phyloP scores from a whole-genome alignment of 108 stramenopile species.

The Conticribra weissflogii region DNA sequence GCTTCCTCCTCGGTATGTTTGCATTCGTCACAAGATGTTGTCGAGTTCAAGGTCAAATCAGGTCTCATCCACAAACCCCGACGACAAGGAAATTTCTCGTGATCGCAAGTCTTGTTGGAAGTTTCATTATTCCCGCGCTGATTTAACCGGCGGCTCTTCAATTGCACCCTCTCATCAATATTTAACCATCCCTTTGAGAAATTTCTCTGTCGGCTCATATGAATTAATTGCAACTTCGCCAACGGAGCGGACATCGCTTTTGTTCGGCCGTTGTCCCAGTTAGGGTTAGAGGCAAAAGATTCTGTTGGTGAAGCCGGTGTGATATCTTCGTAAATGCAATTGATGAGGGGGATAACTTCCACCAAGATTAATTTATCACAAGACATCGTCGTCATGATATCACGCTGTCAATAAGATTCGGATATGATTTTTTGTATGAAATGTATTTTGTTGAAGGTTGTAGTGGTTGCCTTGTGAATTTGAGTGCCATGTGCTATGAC shows the following conservation, averaged over 20 bases:
- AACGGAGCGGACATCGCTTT: slow-evolving; percentile 35
- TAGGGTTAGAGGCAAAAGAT: not conserved
- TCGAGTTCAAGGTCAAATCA: slow-evolving; percentile 23
- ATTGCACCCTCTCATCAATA: slow-evolving; percentile 9
- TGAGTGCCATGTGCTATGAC: too few relatives aligned
- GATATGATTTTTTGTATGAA: too few relatives aligned
- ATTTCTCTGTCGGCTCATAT: slow-evolving; percentile 30
- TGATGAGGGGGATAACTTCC: slow-evolving; percentile 38
- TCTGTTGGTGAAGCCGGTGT: too few relatives aligned
- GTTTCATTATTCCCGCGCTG: not conserved
- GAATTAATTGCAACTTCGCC: slow-evolving; percentile 43
- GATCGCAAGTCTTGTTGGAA: not conserved
- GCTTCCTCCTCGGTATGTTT: too few relatives aligned
- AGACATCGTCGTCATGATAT: not conserved
- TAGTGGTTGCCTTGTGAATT: too few relatives aligned
- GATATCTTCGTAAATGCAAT: not conserved
- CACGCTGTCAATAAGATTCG: too few relatives aligned
- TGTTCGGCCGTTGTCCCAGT: not conserved
- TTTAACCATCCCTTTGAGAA: slow-evolving; percentile 33
- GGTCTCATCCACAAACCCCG: slow-evolving; percentile 33
- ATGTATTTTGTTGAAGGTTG: too few relatives aligned
- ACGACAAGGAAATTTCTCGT: not conserved
- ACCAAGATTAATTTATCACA: slow-evolving; percentile 29
- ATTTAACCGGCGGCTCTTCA: slow-evolving; percentile 1
- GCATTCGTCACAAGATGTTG: too few relatives aligned